Conservation (phyloP, 768 basidiomycete genomes). For the Botryobasidium botryosum region DNA sequence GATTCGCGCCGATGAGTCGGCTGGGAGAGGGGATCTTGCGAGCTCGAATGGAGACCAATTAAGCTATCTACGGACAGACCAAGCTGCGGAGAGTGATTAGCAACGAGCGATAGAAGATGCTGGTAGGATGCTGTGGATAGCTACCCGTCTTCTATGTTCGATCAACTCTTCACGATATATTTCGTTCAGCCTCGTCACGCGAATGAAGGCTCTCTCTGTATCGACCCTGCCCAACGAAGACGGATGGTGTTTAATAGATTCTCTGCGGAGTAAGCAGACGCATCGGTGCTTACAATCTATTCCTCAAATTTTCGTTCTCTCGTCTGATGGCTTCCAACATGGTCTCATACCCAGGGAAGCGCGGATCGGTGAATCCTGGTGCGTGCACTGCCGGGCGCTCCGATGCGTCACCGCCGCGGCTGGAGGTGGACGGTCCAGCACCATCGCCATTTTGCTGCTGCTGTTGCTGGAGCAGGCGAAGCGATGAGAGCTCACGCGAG, state of each 20-base stretch:
- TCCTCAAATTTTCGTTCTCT: conserved; percentile 64
- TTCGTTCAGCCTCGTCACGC: conserved; percentile 59
- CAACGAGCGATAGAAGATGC: conserved; percentile 4
- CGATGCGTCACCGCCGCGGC: conserved; percentile 18
- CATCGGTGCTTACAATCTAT: conserved; percentile 23
- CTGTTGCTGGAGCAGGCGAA: conserved; percentile 40
- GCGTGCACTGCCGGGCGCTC: conserved; percentile 15
- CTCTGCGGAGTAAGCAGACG: not conserved
- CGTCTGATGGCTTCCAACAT: conserved; percentile 60
- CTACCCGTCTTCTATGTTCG: conserved; percentile 52
- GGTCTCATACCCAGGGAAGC: conserved; percentile 30
- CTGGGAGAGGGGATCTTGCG: conserved; percentile 20
- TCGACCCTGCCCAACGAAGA: conserved; percentile 26
- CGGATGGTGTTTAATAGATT: not conserved
- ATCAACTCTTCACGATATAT: conserved; percentile 74
- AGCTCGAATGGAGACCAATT: conserved; percentile 34
- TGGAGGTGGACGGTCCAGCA: conserved; percentile 4
- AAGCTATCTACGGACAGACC: conserved; percentile 65
- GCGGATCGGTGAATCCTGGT: too few species aligned
- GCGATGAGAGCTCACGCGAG: conserved; percentile 46
- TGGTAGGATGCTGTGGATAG: not conserved
- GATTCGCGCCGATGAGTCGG: conserved; percentile 55
- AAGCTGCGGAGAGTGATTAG: conserved; percentile 29
- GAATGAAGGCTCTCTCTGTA: conserved; percentile 62
- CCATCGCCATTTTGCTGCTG: conserved; percentile 19